Evolutionary conservation across 257 asterid genomes (phyloP).

Genomic region (Marsdenia floribunda): DNA sequence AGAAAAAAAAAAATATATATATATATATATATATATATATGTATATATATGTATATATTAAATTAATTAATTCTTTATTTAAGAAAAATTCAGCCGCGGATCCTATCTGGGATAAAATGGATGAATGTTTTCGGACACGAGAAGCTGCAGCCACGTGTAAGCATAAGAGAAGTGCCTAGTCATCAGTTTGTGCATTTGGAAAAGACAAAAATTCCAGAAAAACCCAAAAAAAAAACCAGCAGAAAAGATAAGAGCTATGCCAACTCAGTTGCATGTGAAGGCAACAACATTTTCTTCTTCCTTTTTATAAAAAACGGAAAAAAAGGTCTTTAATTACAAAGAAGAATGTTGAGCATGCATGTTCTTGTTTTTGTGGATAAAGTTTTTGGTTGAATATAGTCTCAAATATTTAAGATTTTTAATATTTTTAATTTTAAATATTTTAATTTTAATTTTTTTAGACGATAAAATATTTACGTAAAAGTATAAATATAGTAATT

Average conservation of each 20-base stretch:
- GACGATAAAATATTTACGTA: too few species aligned
- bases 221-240: neutral
- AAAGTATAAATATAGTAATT: too few species aligned
- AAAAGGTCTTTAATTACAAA: neutral
- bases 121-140: slow-evolving; percentile 6
- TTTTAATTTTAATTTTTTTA: too few species aligned
- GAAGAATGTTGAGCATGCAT: slow-evolving; percentile 10
- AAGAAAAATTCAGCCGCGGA: neutral
- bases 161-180: neutral
- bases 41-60: neutral
- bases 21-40: too few species aligned
- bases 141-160: slow-evolving; percentile 12
- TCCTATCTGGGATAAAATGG: slow-evolving; percentile 11
- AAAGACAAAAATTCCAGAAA: neutral
- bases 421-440: too few species aligned
- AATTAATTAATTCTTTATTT: neutral
- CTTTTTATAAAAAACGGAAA: too few species aligned
- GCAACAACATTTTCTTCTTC: neutral
- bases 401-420: too few species aligned
- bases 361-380: neutral
- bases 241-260: slow-evolving; percentile 3
- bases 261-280: slow-evolving; percentile 22
- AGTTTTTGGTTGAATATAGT: too few species aligned
- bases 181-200: neutral
- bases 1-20: too few species aligned